These are phyloP conservation scores for Stagonosporopsis rhizophila DNA, from an alignment of 2,329 filamentous ascomycete species.

Conservation along the genomic window DNA sequence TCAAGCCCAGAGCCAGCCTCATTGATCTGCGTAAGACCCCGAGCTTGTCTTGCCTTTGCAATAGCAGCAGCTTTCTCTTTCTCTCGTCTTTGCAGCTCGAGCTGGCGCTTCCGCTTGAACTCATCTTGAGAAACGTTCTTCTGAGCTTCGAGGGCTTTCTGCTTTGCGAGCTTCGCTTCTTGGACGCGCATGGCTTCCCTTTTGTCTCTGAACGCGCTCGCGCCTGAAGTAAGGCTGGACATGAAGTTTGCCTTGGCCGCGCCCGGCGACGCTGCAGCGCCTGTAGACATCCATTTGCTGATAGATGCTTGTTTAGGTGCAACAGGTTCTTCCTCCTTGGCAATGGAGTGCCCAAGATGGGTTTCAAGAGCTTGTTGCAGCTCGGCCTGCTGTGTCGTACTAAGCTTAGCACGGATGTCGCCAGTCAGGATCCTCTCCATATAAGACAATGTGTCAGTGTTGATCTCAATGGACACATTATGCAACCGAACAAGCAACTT, in stretches of 20 bases:
- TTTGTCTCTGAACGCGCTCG: slow-evolving; percentile 39
- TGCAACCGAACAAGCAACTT: slow-evolving; percentile 85
- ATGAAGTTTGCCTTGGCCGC: slow-evolving; percentile 40
- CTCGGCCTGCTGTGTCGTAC: slow-evolving; percentile 82
- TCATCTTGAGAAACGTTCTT: slow-evolving; percentile 48
- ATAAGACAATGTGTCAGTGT: slow-evolving; percentile 63
- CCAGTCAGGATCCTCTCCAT: slow-evolving; percentile 72
- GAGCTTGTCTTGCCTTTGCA: slow-evolving; percentile 68
- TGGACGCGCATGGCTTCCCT: slow-evolving; percentile 32
- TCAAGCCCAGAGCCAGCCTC: slow-evolving; percentile 81
- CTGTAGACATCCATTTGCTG: slow-evolving; percentile 50
- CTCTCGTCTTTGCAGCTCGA: slow-evolving; percentile 76
- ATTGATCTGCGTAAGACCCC: slow-evolving; percentile 63
- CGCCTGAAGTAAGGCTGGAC: slow-evolving; percentile 37
- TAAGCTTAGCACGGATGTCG: slow-evolving; percentile 78
- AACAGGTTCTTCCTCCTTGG: slow-evolving; percentile 42
- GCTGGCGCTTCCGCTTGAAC: slow-evolving; percentile 76
- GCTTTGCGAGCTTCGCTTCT: slow-evolving; percentile 34
- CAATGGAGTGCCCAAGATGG: slow-evolving; percentile 51
- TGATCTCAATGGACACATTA: slow-evolving; percentile 76
- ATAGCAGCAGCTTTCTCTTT: slow-evolving; percentile 75
- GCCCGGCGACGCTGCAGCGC: slow-evolving; percentile 25
- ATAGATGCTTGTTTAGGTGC: slow-evolving; percentile 52
- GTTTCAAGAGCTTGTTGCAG: slow-evolving; percentile 69
- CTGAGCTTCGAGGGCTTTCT: slow-evolving; percentile 34